Base-by-base conservation (phyloP, 2,329 filamentous ascomycete genomes). In the Fusarium papillatum region DNA sequence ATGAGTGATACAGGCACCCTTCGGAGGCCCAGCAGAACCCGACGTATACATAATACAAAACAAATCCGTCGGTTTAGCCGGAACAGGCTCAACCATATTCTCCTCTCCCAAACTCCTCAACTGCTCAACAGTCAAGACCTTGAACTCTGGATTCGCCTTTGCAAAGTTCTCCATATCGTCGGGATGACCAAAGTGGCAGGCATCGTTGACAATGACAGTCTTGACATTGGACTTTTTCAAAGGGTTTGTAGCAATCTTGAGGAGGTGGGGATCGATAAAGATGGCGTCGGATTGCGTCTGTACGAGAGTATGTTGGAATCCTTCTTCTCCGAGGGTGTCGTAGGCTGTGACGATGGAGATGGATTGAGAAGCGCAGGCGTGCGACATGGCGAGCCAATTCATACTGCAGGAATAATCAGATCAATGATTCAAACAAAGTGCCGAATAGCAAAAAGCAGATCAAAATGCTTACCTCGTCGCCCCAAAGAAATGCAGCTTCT, bases 321-420 rank as follows among this genome's bases (percentile, higher is more conserved):
- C 96, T 72, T 92, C 91, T 80, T 95, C 91, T 63, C 96, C 96
- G 41, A 98, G 93, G 29, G 95, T 97, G 83, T 98, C 96, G 84
- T 98, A 98, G 57, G 96, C 95, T 53, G 96, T 98, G 63, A 98
- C 95, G 75, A 98, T 95, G 65, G 94, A 92, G 83, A 98, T 91
- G 36, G 95, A 96, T 84, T 98, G 96, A 16, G 95, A 96, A 17
- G 92, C 86, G 90, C 93, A 87, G n/a, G 85, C 90, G 82, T 97
- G 95, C 39, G 96, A 94, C 79, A 94, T 92, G 63, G 93, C 91
- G 73, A 98, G 89, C 96, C 96, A 98, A 85, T 95, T 91, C 63
- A 92, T 89, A 83, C 94, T 95, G 29, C 0, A n/a, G 1, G 17
- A 17, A 19, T 5, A 13, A 19, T 22, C 2, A 36, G 34, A 36